Evolutionary conservation across 2,329 filamentous ascomycete species (phyloP).

Genomic region (Verticillium isaacii): DNA sequence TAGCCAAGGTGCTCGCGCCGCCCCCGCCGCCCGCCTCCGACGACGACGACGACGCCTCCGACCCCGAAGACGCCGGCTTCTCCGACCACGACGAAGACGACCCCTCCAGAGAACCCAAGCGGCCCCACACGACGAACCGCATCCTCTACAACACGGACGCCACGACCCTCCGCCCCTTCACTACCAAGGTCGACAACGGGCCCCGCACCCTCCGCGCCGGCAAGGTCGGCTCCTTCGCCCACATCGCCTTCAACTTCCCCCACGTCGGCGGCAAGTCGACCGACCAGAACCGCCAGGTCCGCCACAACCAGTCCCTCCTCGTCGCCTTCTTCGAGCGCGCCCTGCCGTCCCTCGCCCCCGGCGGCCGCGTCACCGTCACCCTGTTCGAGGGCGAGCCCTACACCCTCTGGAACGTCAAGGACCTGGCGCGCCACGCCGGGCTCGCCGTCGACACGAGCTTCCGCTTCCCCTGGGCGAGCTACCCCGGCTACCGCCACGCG

Average conservation of each 20-base stretch:
- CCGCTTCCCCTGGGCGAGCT: conserved; percentile 59
- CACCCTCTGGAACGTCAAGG: conserved; percentile 89
- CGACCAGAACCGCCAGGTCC: conserved; percentile 90
- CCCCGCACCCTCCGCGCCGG: conserved; percentile 8
- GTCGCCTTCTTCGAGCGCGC: conserved; percentile 62
- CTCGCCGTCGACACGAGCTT: conserved; percentile 68
- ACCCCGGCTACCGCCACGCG: conserved; percentile 71
- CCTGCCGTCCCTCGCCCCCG: conserved; percentile 43
- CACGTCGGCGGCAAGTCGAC: conserved; percentile 90
- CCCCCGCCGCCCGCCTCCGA: not conserved
- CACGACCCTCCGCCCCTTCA: conserved; percentile 52
- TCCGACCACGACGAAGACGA: conserved; percentile 10
- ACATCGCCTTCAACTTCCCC: conserved; percentile 93
- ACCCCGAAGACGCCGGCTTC: not conserved
- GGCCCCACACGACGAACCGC: conserved; percentile 25
- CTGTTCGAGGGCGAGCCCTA: conserved; percentile 94
- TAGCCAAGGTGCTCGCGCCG: conserved; percentile 38
- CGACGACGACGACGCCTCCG: conserved; percentile 1
- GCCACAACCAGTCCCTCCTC: conserved; percentile 79
- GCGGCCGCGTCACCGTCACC: conserved; percentile 68
- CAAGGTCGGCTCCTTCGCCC: conserved; percentile 53
- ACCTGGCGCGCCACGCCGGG: conserved; percentile 75
- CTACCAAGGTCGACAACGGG: conserved; percentile 13
- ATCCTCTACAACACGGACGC: conserved; percentile 65
- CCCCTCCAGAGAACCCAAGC: not conserved